Conservation (phyloP, 495 filamentous ascomycete genomes). For the Hyaloscypha bicolor region DNA sequence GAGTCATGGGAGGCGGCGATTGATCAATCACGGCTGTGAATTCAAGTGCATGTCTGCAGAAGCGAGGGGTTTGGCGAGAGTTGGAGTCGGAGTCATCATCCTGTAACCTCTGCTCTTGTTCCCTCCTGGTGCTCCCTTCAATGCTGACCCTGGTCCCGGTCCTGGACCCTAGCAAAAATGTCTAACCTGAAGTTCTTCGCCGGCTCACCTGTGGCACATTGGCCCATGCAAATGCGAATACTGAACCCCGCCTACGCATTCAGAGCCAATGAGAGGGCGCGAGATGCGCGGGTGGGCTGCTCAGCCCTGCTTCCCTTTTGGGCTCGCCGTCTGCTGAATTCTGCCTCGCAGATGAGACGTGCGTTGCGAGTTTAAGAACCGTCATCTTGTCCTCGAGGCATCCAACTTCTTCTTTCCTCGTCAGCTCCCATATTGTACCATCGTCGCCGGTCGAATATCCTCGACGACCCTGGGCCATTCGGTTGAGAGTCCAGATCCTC, state of each 20-base stretch:
- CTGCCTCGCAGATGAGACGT: not conserved
- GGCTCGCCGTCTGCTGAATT: constrained; percentile 11
- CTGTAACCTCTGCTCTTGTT: too few relatives aligned
- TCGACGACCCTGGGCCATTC: constrained; percentile 15
- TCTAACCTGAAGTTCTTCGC: too few relatives aligned
- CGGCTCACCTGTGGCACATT: too few relatives aligned
- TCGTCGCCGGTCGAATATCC: constrained; percentile 14
- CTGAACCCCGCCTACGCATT: too few relatives aligned
- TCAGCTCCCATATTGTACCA: not conserved
- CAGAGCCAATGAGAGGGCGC: too few relatives aligned
- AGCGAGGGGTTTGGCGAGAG: not conserved
- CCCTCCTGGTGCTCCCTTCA: too few relatives aligned
- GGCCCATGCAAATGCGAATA: too few relatives aligned
- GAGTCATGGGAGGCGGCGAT: constrained; percentile 3
- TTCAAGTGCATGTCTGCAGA: not conserved
- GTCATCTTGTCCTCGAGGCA: constrained; percentile 18
- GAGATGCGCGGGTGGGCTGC: not conserved
- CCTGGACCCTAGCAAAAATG: too few relatives aligned
- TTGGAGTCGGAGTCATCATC: too few relatives aligned
- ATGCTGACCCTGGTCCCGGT: too few relatives aligned
- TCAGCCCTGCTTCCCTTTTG: not conserved
- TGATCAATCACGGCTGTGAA: constrained; percentile 3
- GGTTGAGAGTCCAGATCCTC: not conserved
- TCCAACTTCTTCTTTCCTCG: constrained; percentile 2
- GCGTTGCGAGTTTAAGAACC: not conserved